Percentiles rank a stretch among this genome's conserved stretches.
These are phyloP conservation scores for Aureoboletus auriporus DNA, from an alignment of 768 basidiomycete species.

Conservation along the genomic window DNA sequence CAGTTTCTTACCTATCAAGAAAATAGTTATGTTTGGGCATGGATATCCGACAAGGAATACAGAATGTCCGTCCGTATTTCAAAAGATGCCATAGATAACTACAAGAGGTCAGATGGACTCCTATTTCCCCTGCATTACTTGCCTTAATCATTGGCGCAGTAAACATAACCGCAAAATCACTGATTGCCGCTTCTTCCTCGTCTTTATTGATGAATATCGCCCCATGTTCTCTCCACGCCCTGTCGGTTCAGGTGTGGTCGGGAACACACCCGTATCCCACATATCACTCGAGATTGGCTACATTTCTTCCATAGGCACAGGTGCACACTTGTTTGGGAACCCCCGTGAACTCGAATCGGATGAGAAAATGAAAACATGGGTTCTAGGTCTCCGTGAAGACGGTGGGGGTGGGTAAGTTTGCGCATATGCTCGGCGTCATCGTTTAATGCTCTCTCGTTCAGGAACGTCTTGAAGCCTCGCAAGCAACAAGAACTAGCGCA, in stretches of 20 bases:
- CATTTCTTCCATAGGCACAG: slow-evolving; percentile 40
- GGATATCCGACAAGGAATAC: slow-evolving; percentile 54
- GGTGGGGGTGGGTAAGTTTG: slow-evolving; percentile 60
- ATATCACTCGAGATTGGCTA: slow-evolving; percentile 53
- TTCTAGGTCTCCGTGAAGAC: slow-evolving; percentile 47
- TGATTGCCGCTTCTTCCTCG: slow-evolving; percentile 42
- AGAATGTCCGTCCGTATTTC: slow-evolving; percentile 53
- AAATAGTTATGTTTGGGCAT: slow-evolving; percentile 56
- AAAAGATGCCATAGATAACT: slow-evolving; percentile 45
- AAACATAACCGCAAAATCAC: slow-evolving; percentile 35
- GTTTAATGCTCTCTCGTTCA: slow-evolving; percentile 13
- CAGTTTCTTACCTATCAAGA: slow-evolving; percentile 56
- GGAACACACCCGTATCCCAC: slow-evolving; percentile 38
- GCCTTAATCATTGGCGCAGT: slow-evolving; percentile 15
- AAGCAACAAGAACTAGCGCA: slow-evolving; percentile 30
- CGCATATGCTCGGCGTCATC: background rate
- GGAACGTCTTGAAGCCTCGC: slow-evolving; percentile 44
- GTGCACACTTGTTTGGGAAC: slow-evolving; percentile 43
- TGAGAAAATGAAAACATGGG: slow-evolving; percentile 45
- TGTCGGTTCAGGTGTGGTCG: slow-evolving; percentile 24
- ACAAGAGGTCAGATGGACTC: slow-evolving; percentile 33
- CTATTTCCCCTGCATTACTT: background rate
- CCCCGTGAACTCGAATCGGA: slow-evolving; percentile 46
- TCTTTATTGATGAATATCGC: slow-evolving; percentile 47
- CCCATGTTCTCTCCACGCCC: slow-evolving; percentile 54